Evolutionary conservation across 208 protist species (phyloP).

Genomic region (Blastocrithidia nonstop): DNA sequence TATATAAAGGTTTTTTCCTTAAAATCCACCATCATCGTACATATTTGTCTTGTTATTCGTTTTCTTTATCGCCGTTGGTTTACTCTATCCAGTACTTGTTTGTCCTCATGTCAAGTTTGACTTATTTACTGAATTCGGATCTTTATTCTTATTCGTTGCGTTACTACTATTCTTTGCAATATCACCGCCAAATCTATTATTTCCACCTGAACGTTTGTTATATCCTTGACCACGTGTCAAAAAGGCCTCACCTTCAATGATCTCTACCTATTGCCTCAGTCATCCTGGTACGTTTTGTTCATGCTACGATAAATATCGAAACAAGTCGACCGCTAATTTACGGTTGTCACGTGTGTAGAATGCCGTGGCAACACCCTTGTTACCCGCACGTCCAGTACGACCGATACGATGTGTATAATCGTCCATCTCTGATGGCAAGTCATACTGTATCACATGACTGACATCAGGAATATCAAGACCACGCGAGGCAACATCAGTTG

Average conservation of each 20-base stretch:
- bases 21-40: no score
- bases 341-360: slow-evolving; percentile 83
- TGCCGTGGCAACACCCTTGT: slow-evolving; percentile 88
- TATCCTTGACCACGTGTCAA: slow-evolving; percentile 15
- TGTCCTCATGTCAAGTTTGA: no score
- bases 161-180: no score
- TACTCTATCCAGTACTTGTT: no score
- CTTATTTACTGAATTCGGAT: no score
- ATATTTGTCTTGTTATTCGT: no score
- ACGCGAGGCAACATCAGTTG: slow-evolving; percentile 96
- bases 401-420: slow-evolving; percentile 99
- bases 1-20: no score
- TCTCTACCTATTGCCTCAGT: slow-evolving; percentile 63
- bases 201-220: slow-evolving; percentile 13
- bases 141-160: no score
- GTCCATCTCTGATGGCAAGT: slow-evolving; percentile 93
- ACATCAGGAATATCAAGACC: slow-evolving; percentile 97
- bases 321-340: slow-evolving; percentile 42
- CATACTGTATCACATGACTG: slow-evolving; percentile 94
- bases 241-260: slow-evolving; percentile 56
- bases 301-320: slow-evolving; percentile 75
- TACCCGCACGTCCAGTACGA: slow-evolving; percentile 96
- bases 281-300: slow-evolving; percentile 74
- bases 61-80: no score
- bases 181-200: slow-evolving; percentile 20